Conservation (phyloP, 495 filamentous ascomycete genomes). For the Xylaria venustula region DNA sequence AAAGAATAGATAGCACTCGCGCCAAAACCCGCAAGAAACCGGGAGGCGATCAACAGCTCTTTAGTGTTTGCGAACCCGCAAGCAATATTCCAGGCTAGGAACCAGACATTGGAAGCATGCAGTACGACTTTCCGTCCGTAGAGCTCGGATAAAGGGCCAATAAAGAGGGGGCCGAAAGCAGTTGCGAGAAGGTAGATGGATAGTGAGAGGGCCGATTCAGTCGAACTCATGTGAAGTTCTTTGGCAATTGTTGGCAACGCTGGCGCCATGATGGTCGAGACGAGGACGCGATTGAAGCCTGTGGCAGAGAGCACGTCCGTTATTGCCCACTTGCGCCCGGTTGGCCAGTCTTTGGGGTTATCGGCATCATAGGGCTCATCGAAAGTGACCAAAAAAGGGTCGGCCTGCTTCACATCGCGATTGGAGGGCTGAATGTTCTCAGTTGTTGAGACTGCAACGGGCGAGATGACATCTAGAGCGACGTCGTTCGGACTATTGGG, state of each 20-base stretch:
- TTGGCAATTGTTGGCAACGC: conserved; percentile 51
- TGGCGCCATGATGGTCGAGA: conserved; percentile 67
- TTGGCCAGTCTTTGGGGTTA: conserved; percentile 61
- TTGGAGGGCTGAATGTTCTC: neutral
- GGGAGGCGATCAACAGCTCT: conserved; percentile 48
- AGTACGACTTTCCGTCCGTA: conserved; percentile 53
- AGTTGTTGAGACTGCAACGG: neutral
- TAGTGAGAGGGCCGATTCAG: conserved; percentile 30
- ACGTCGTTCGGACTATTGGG: neutral
- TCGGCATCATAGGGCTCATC: conserved; percentile 41
- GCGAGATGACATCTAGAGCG: neutral
- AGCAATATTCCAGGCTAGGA: conserved; percentile 47
- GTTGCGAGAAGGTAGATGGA: conserved; percentile 52
- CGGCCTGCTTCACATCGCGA: neutral
- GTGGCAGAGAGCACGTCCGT: conserved; percentile 50
- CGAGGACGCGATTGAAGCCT: conserved; percentile 63
- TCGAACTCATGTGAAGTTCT: conserved; percentile 53
- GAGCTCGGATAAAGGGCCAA: conserved; percentile 60
- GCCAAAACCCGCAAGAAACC: conserved; percentile 49
- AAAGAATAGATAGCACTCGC: conserved; percentile 49
- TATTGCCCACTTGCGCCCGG: conserved; percentile 60
- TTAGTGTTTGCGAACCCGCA: conserved; percentile 46
- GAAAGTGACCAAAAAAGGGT: conserved; percentile 5
- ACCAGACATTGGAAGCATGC: conserved; percentile 43
- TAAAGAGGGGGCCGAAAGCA: conserved; percentile 58